Evolutionary conservation across 2,329 filamentous ascomycete genomes (phyloP).

Genomic region (Biscogniauxia marginata): DNA sequence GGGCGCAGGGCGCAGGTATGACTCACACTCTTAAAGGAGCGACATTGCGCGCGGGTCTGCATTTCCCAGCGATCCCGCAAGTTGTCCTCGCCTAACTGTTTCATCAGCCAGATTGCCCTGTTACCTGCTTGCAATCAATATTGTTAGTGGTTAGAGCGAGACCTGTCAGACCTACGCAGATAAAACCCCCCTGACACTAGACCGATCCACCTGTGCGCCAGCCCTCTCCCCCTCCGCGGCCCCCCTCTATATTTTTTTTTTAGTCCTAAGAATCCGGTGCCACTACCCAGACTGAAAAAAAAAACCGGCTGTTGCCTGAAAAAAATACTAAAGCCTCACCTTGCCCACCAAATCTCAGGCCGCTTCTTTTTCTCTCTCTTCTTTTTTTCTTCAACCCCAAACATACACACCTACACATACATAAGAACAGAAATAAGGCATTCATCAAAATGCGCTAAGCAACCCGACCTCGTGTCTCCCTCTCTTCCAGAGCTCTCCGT

Average conservation of each 20-base stretch:
- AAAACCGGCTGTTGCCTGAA: conserved; percentile 30
- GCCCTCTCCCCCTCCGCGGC: not conserved
- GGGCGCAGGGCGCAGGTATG: conserved; percentile 18
- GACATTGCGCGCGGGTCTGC: not conserved
- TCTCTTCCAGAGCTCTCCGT: conserved; percentile 34
- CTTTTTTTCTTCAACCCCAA: conserved; percentile 35
- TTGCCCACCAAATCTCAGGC: conserved; percentile 24
- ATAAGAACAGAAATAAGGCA: conserved; percentile 37
- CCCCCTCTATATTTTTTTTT: not conserved
- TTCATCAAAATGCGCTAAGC: conserved; percentile 60
- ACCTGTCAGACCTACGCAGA: conserved; percentile 20
- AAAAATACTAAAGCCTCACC: conserved; percentile 31
- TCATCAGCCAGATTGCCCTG: conserved; percentile 16
- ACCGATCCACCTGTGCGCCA: not conserved
- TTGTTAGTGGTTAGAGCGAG: conserved; percentile 26
- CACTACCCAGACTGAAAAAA: not conserved
- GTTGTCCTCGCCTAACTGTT: conserved; percentile 27
- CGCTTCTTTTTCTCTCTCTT: conserved; percentile 31
- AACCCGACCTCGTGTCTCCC: conserved; percentile 35
- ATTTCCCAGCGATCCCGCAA: not conserved
- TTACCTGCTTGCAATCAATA: conserved; percentile 14
- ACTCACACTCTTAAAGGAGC: conserved; percentile 28
- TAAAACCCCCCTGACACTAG: conserved; percentile 1
- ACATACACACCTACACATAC: conserved; percentile 34
- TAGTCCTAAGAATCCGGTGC: not conserved